phyloP scores from a whole-genome alignment of 2,329 filamentous ascomycete species.

The Talaromyces rugulosus region DNA sequence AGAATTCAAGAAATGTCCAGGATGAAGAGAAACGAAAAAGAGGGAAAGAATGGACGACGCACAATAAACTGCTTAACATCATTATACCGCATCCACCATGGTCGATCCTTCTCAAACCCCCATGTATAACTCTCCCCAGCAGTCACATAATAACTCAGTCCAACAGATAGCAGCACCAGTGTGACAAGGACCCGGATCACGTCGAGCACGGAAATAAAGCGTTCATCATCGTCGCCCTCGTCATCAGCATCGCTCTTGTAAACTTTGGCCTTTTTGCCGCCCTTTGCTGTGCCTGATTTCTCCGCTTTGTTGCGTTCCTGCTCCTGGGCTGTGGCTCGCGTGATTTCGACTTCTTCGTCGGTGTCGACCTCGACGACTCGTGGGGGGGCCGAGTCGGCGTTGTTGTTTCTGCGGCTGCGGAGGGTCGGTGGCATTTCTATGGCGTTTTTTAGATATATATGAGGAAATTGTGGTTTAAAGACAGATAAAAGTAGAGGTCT shows the following conservation, averaged over 20 bases:
- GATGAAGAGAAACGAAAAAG: background rate
- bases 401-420: constrained; percentile 8
- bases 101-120: constrained; percentile 52
- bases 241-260: background rate
- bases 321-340: constrained; percentile 8
- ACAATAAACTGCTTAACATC: constrained; percentile 61
- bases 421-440: constrained; percentile 8
- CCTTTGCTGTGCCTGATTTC: background rate
- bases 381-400: background rate
- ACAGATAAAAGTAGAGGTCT: background rate
- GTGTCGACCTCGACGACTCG: constrained; percentile 14
- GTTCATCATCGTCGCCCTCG: constrained; percentile 19
- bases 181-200: constrained; percentile 66
- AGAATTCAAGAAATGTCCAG: background rate
- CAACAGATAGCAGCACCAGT: constrained; percentile 61
- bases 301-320: constrained; percentile 6
- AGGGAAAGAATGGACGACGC: constrained; percentile 26
- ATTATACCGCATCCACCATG: constrained; percentile 56
- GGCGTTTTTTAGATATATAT: background rate
- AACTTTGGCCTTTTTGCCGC: constrained; percentile 1
- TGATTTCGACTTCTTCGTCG: constrained; percentile 14
- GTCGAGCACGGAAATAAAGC: constrained; percentile 53
- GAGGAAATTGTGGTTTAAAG: background rate
- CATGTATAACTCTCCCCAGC: constrained; percentile 66
- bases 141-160: constrained; percentile 72